A percentile compares a stretch with the other conserved stretches of the same genome.
These are phyloP conservation scores for Candida morakotiae DNA, from an alignment of 805 yeast genomes.

Conservation along the genomic window DNA sequence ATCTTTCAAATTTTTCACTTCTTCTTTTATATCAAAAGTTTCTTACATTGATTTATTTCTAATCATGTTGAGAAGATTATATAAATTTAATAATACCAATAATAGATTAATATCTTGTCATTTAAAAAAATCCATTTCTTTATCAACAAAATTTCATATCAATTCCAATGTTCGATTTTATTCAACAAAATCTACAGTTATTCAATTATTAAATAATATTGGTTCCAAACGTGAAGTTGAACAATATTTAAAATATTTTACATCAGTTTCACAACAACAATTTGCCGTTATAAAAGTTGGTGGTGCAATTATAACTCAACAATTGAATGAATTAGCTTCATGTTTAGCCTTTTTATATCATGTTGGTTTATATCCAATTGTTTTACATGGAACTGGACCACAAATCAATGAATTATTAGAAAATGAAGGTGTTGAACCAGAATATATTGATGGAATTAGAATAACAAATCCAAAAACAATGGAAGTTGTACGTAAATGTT, in stretches of 20 bases:
- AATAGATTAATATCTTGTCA: no score
- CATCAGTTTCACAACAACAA: constrained; percentile 93
- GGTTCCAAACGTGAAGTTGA: constrained; percentile 98
- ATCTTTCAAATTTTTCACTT: no score
- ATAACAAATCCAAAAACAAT: constrained; percentile 92
- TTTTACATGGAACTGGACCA: constrained; percentile 98
- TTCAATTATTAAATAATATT: constrained; percentile 89
- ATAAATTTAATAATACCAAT: no score
- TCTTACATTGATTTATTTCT: no score
- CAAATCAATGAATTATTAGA: constrained; percentile 94
- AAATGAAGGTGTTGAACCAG: constrained; percentile 92
- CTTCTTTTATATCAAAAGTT: no score
- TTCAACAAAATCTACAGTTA: constrained; percentile 90
- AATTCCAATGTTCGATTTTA: constrained; percentile 2
- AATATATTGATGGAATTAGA: constrained; percentile 93
- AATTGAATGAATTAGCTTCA: constrained; percentile 87
- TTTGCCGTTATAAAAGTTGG: constrained; percentile 99
- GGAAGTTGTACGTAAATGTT: constrained; percentile 94
- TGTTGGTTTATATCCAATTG: constrained; percentile 95
- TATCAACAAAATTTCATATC: neutral
- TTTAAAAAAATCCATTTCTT: no score
- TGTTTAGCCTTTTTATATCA: constrained; percentile 95
- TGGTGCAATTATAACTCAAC: constrained; percentile 97
- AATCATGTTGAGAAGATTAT: no score
- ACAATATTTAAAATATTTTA: constrained; percentile 93